Evolutionary conservation across 805 yeast genomes (phyloP), one percentile per base, ranked within the genome.

Genomic region (Candida tammaniensis): DNA sequence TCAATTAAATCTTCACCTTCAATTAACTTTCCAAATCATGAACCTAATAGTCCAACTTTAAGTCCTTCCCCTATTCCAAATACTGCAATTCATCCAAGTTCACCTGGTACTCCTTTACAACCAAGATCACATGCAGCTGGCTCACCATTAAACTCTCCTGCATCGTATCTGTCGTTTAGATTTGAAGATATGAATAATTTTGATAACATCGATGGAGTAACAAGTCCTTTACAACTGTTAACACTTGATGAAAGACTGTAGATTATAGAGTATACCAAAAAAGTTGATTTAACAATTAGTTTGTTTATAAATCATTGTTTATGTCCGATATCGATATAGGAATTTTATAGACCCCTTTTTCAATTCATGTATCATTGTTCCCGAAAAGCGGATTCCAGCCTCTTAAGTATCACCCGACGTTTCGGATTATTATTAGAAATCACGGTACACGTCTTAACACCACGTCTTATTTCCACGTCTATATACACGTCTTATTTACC

Each of bases 1-100:
- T 40, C 44, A 5, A 35, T 43, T n/a, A 35, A 34, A 23, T 40
- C 45, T 5, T 14, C 15, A 5, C 47, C 47, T 4, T 36, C 35
- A 5, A 35, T 43, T 13, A 34, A 30, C 14, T 38, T 43, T 13
- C 44, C 47, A n/a, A 38, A 37, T n/a, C 30, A 27, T 17, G 31
- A 36, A 25, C 26, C 38, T 11, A 23, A 35, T 20, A 29, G 33
- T 14, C 22, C 38, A 6, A n/a, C 19, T 12, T n/a, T n/a, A n/a
- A n/a, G n/a, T n/a, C 35, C 31, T 4, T 31, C 27, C 7, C 15
- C 34, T 5, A 13, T 17, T 3, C 26, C 32, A 21, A 30, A 22
- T 22, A 20, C 21, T 15, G 21, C 32, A 11, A 30, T 21, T 22
- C 7, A 19, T 4, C 32, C 32, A 12, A 30, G 26, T 15, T 23